Conservation (phyloP, 495 filamentous ascomycete genomes). For the Aspergillus indologenus region DNA sequence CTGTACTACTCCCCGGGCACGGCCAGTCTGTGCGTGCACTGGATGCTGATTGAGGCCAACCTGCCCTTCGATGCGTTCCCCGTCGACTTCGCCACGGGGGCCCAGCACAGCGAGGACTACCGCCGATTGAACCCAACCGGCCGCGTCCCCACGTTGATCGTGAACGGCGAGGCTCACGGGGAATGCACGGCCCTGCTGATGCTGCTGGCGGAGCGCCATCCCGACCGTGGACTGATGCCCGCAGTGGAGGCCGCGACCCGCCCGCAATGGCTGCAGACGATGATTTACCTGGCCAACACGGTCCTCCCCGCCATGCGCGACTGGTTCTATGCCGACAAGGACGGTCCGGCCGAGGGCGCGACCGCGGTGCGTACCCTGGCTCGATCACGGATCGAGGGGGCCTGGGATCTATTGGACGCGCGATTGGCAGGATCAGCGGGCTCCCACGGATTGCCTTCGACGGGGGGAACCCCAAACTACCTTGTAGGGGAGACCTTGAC, state of each 20-base stretch:
- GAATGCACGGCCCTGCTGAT: background rate
- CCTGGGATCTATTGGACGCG: background rate
- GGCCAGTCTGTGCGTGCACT: background rate
- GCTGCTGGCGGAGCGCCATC: constrained; percentile 3
- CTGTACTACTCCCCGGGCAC: constrained; percentile 1
- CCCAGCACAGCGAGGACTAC: background rate
- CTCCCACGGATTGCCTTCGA: background rate
- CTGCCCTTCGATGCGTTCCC: background rate
- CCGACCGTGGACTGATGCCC: constrained; percentile 1
- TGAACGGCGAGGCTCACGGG: background rate
- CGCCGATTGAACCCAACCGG: background rate
- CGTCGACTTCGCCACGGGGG: background rate
- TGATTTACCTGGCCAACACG: constrained; percentile 5
- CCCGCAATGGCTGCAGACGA: background rate
- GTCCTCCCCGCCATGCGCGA: constrained; percentile 4
- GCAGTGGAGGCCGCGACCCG: background rate
- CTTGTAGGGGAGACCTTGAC: background rate
- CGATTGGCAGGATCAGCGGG: background rate
- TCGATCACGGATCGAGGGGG: background rate
- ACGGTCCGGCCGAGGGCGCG: constrained; percentile 1
- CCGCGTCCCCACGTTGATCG: background rate
- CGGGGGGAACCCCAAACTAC: background rate
- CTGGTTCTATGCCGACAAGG: constrained; percentile 1
- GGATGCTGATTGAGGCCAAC: background rate
- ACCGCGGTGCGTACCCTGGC: constrained; percentile 1